Percentiles rank a stretch among this genome's conserved stretches.
Conservation (phyloP, 495 filamentous ascomycete species). For the Aspergillus panamensis region DNA sequence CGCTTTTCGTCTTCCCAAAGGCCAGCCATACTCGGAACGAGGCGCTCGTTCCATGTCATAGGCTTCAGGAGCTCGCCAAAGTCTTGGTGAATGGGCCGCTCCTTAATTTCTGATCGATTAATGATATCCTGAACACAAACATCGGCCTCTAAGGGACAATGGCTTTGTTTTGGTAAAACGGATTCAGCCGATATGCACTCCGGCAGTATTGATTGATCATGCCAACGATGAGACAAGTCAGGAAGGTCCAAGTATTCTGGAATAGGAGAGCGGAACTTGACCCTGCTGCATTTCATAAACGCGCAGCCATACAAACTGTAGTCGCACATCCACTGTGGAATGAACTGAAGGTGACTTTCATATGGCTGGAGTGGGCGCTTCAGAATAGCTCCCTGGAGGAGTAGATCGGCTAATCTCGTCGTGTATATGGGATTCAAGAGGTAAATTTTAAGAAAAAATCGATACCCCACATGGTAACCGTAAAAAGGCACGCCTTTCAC, state of each 20-base stretch:
- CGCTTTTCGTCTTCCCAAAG: slow-evolving; percentile 89
- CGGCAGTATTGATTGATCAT: slow-evolving; percentile 62
- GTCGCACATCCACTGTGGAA: slow-evolving; percentile 96
- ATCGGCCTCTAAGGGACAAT: slow-evolving; percentile 86
- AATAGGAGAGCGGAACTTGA: slow-evolving; percentile 70
- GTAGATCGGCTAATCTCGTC: slow-evolving; percentile 75
- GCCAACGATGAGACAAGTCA: slow-evolving; percentile 67
- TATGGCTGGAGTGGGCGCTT: slow-evolving; percentile 81
- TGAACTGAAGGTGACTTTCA: slow-evolving; percentile 86
- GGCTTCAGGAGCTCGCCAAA: slow-evolving; percentile 74
- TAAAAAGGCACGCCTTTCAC: slow-evolving; percentile 96
- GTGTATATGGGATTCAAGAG: slow-evolving; percentile 80
- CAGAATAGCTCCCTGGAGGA: slow-evolving; percentile 83
- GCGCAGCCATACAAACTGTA: slow-evolving; percentile 94
- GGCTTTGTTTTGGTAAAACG: slow-evolving; percentile 69
- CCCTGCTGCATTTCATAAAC: slow-evolving; percentile 69
- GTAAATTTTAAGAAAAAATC: slow-evolving; percentile 90
- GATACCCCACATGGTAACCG: slow-evolving; percentile 89
- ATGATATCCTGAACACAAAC: slow-evolving; percentile 83
- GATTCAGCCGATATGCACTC: slow-evolving; percentile 55
- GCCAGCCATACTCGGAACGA: slow-evolving; percentile 90
- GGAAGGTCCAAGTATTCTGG: slow-evolving; percentile 60
- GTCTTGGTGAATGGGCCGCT: slow-evolving; percentile 78
- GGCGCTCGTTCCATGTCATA: slow-evolving; percentile 62
- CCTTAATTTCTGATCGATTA: slow-evolving; percentile 69